Evolutionary conservation across 2,329 filamentous ascomycete genomes (phyloP).

Genomic region (Stachybotrys chartarum): DNA sequence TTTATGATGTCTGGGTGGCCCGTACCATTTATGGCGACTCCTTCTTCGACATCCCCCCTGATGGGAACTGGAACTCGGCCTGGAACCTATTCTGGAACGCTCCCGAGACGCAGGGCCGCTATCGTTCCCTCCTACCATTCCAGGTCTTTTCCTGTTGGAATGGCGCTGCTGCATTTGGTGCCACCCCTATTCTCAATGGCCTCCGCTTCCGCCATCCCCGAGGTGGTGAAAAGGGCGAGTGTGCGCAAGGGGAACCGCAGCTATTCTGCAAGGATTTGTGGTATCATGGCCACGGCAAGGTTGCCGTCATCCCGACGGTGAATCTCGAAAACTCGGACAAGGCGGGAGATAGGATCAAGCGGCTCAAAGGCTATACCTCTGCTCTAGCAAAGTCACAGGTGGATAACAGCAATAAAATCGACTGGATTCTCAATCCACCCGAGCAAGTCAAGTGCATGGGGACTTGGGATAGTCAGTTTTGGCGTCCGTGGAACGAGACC

Average conservation of each 20-base stretch:
- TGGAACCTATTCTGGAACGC: slow-evolving; percentile 49
- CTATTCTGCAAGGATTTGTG: slow-evolving; percentile 53
- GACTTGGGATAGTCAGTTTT: slow-evolving; percentile 30
- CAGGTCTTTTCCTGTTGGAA: slow-evolving; percentile 59
- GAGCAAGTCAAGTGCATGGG: slow-evolving; percentile 41
- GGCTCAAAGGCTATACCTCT: slow-evolving; percentile 40
- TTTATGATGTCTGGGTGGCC: slow-evolving; percentile 52
- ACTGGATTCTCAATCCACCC: slow-evolving; percentile 37
- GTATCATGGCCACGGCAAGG: slow-evolving; percentile 38
- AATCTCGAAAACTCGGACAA: slow-evolving; percentile 48
- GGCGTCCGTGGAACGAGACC: slow-evolving; percentile 28
- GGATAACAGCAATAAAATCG: slow-evolving; percentile 21
- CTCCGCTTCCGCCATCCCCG: slow-evolving; percentile 35
- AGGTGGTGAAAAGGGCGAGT: slow-evolving; percentile 31
- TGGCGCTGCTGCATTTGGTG: slow-evolving; percentile 41
- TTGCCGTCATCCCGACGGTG: slow-evolving; percentile 48
- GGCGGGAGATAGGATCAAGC: slow-evolving; percentile 36
- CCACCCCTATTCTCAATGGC: slow-evolving; percentile 35
- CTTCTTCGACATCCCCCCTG: slow-evolving; percentile 45
- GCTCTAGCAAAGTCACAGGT: slow-evolving; percentile 21
- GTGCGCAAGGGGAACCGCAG: slow-evolving; percentile 46
- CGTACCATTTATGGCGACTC: slow-evolving; percentile 44
- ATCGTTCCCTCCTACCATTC: slow-evolving; percentile 34
- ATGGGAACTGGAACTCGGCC: slow-evolving; percentile 40
- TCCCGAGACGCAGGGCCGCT: slow-evolving; percentile 22